These are phyloP conservation scores for Heritiera fomes DNA, from an alignment of 345 rosid genomes.

Conservation along the genomic window DNA sequence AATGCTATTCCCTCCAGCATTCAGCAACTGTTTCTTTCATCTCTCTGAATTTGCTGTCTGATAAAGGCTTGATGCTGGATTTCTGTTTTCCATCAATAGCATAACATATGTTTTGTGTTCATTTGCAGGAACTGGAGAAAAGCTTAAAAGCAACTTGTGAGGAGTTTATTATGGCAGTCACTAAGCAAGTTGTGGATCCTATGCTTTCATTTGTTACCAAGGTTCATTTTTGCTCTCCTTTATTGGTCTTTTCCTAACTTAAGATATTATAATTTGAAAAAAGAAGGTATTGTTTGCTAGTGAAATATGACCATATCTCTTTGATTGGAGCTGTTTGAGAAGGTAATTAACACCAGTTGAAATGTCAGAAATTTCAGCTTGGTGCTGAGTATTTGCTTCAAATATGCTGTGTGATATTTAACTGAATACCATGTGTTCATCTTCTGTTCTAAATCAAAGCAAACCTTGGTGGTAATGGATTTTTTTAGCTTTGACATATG, in stretches of 20 bases:
- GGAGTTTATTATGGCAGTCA: constrained; percentile 95
- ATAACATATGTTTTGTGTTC: neutral
- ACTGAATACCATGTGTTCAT: neutral
- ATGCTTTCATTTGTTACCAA: constrained; percentile 97
- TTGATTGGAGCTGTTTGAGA: neutral
- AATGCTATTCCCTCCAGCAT: neutral
- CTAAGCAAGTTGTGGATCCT: constrained; percentile 94
- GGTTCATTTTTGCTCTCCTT: constrained; percentile 45
- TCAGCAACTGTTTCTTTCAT: neutral
- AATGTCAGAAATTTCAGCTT: neutral
- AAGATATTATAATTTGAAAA: neutral
- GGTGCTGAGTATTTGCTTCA: neutral
- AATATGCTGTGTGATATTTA: constrained; percentile 7
- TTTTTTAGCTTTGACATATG: neutral
- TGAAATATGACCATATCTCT: constrained; percentile 9
- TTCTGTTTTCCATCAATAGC: neutral
- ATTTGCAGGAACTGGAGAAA: constrained; percentile 87
- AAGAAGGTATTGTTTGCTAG: constrained; percentile 7
- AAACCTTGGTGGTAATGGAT: neutral
- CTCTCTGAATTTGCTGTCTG: neutral
- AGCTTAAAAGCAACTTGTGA: constrained; percentile 93
- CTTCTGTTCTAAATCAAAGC: neutral
- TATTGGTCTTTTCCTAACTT: neutral
- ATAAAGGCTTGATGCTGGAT: neutral
- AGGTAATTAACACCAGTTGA: neutral